Evolutionary conservation across 2,329 filamentous ascomycete species (phyloP).

Genomic region (Ustulina deusta): DNA sequence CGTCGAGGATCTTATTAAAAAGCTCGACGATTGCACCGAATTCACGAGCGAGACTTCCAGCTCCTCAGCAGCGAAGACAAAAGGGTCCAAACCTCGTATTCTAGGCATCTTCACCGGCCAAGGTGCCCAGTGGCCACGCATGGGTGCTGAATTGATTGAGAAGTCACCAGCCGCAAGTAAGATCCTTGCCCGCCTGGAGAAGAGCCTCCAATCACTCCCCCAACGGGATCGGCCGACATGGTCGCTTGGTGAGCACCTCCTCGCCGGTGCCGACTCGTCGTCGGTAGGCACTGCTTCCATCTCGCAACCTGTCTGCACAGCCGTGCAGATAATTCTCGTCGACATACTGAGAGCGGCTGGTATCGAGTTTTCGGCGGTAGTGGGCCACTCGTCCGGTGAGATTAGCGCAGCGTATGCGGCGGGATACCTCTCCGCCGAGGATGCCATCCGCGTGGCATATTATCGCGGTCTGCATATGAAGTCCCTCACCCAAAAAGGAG

Average conservation of each 20-base stretch:
- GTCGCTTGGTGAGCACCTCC: constrained; percentile 29
- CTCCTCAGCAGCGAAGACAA: background rate
- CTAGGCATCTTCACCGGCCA: constrained; percentile 52
- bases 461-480: constrained; percentile 49
- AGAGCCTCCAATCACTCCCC: constrained; percentile 38
- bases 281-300: constrained; percentile 35
- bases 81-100: constrained; percentile 14
- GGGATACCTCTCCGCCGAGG: constrained; percentile 38
- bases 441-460: constrained; percentile 50
- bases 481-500: constrained; percentile 42
- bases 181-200: constrained; percentile 39
- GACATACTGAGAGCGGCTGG: constrained; percentile 48
- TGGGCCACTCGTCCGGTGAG: constrained; percentile 49
- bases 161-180: constrained; percentile 25
- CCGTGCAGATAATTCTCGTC: constrained; percentile 55
- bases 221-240: constrained; percentile 37
- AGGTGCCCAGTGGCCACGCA: constrained; percentile 50
- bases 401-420: constrained; percentile 46
- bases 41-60: background rate
- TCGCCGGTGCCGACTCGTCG: background rate
- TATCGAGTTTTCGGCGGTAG: constrained; percentile 44
- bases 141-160: constrained; percentile 43
- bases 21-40: background rate
- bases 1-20: constrained; percentile 3
- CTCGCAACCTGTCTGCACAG: constrained; percentile 53